Evolutionary conservation across 2,329 filamentous ascomycete species (phyloP).

Genomic region (Aspergillus floridensis): DNA sequence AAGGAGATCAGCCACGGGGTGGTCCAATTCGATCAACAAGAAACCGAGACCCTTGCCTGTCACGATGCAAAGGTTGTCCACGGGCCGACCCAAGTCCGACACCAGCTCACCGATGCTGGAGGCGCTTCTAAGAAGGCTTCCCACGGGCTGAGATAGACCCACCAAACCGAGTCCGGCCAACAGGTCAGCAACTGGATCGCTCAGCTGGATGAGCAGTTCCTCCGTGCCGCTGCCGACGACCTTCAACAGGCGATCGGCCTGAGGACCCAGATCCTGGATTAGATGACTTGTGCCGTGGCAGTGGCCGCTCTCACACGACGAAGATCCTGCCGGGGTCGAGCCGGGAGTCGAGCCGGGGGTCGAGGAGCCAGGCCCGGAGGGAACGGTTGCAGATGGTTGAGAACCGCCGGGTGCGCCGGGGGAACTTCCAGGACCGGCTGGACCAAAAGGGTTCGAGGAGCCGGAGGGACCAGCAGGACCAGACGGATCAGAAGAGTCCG

Average conservation of each 20-base stretch:
- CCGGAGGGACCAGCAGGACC: background rate
- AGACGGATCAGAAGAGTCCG: background rate
- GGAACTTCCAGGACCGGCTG: background rate
- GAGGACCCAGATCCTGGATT: slow-evolving; percentile 31
- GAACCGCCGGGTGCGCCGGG: background rate
- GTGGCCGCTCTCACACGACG: slow-evolving; percentile 11
- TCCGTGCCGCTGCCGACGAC: slow-evolving; percentile 29
- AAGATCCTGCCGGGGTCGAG: slow-evolving; percentile 1
- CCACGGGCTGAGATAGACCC: slow-evolving; percentile 26
- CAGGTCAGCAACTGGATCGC: slow-evolving; percentile 27
- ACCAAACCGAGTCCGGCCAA: slow-evolving; percentile 30
- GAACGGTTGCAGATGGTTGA: background rate
- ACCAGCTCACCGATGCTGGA: slow-evolving; percentile 27
- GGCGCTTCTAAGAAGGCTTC: slow-evolving; percentile 27
- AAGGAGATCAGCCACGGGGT: slow-evolving; percentile 12
- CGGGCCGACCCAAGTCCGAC: slow-evolving; percentile 18
- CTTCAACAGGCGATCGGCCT: slow-evolving; percentile 30
- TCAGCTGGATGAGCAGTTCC: slow-evolving; percentile 31
- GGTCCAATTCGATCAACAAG: slow-evolving; percentile 10
- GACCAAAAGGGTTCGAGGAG: background rate
- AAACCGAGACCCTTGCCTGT: slow-evolving; percentile 17
- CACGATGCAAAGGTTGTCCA: slow-evolving; percentile 22
- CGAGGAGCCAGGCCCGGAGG: background rate
- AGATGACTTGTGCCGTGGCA: slow-evolving; percentile 29
- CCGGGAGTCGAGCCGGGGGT: background rate